Percentiles rank a stretch among this genome's conserved stretches.
Conservation (phyloP, 495 filamentous ascomycete species). For the Penicillium herquei region DNA sequence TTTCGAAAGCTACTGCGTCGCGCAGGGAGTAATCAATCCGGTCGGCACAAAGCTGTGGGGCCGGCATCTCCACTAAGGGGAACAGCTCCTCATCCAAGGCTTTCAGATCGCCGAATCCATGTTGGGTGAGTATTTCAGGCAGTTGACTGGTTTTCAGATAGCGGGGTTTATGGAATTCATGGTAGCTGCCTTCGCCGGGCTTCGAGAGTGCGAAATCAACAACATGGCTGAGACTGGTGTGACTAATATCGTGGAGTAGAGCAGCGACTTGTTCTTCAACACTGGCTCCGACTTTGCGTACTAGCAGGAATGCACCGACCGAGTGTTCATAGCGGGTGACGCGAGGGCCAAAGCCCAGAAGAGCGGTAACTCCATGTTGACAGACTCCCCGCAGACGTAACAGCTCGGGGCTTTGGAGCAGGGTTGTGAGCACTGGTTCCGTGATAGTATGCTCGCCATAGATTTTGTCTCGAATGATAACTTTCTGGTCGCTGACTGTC, state of each 20-base stretch:
- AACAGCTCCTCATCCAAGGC: constrained; percentile 39
- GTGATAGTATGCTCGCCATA: constrained; percentile 33
- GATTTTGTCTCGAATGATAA: constrained; percentile 33
- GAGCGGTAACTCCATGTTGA: constrained; percentile 38
- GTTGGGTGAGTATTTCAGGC: constrained; percentile 30
- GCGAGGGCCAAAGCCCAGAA: constrained; percentile 32
- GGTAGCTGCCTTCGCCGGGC: constrained; percentile 40
- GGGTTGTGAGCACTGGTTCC: constrained; percentile 37
- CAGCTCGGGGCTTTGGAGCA: constrained; percentile 34
- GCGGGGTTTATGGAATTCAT: constrained; percentile 43
- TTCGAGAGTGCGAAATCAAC: constrained; percentile 39
- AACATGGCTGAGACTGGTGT: constrained; percentile 45
- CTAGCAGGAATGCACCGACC: constrained; percentile 41
- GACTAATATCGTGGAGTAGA: constrained; percentile 43
- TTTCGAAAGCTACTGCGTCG: constrained; percentile 34
- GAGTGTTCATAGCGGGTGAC: constrained; percentile 46
- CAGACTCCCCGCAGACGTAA: constrained; percentile 35
- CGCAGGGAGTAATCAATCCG: constrained; percentile 44
- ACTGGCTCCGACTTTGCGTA: constrained; percentile 36
- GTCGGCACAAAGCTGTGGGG: constrained; percentile 44
- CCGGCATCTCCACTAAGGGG: constrained; percentile 38
- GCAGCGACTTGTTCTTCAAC: constrained; percentile 43
- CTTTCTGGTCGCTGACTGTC: constrained; percentile 10
- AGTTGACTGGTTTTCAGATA: constrained; percentile 36
- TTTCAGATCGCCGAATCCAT: constrained; percentile 26